Evolutionary conservation across 148 eudicot genomes (phyloP).

Genomic region (Suaeda aralocaspica): DNA sequence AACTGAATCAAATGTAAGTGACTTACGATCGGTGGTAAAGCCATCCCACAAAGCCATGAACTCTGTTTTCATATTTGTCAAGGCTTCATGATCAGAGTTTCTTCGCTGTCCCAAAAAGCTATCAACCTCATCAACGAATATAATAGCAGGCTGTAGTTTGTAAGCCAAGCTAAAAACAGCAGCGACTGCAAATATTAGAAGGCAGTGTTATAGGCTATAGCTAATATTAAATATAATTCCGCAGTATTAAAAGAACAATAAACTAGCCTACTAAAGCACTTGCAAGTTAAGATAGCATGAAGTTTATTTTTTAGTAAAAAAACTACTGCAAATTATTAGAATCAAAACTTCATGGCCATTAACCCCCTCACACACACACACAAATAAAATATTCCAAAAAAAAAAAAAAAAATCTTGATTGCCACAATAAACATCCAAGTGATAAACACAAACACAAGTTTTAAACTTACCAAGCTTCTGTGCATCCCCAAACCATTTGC

Average conservation of each 20-base stretch:
- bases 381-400: background rate
- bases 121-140: conserved; percentile 91
- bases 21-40: conserved; percentile 83
- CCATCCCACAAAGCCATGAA: conserved; percentile 99
- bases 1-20: background rate
- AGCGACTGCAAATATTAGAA: conserved; percentile 56
- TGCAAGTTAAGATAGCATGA: background rate
- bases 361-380: background rate
- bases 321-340: background rate
- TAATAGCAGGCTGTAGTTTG: conserved; percentile 94
- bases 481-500: conserved; percentile 99
- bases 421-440: background rate
- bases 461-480: conserved; percentile 79
- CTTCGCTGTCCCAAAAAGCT: conserved; percentile 92
- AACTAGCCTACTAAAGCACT: background rate
- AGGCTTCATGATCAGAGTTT: conserved; percentile 74
- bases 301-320: background rate
- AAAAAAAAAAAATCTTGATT: background rate
- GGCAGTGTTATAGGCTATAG: conserved; percentile 2
- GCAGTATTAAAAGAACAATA: background rate
- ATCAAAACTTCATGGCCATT: background rate
- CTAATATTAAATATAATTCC: background rate
- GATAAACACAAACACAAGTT: background rate
- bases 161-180: conserved; percentile 92
- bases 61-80: conserved; percentile 85